Evolutionary conservation across 2,329 filamentous ascomycete genomes (phyloP).

Genomic region (Phialophora expanda): DNA sequence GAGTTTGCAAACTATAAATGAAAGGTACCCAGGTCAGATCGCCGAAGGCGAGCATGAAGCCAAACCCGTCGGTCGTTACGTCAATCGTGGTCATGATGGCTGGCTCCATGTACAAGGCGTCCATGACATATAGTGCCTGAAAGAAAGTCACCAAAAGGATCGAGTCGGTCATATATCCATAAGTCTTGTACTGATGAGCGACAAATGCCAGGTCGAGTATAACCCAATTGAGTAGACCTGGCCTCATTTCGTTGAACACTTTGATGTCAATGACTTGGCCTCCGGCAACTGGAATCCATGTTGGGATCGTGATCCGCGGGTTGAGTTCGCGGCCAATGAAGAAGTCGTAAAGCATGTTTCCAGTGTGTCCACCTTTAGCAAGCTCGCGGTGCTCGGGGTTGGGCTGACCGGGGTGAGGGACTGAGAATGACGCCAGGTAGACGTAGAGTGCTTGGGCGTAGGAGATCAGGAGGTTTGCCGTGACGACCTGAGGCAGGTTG

Average conservation of each 20-base stretch:
- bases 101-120: slow-evolving; percentile 84
- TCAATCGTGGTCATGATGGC: slow-evolving; percentile 93
- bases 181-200: slow-evolving; percentile 84
- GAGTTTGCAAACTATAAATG: slow-evolving; percentile 80
- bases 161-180: slow-evolving; percentile 82
- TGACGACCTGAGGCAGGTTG: slow-evolving; percentile 85
- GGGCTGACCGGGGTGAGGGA: slow-evolving; percentile 65
- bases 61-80: slow-evolving; percentile 89
- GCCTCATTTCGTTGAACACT: slow-evolving; percentile 85
- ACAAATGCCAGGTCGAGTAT: slow-evolving; percentile 83
- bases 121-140: slow-evolving; percentile 82
- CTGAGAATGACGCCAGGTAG: slow-evolving; percentile 80
- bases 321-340: slow-evolving; percentile 97
- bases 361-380: slow-evolving; percentile 78
- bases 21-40: slow-evolving; percentile 94
- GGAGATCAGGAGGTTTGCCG: slow-evolving; percentile 78
- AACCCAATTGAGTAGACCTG: slow-evolving; percentile 87
- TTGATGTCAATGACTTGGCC: slow-evolving; percentile 81
- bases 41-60: slow-evolving; percentile 92
- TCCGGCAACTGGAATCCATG: slow-evolving; percentile 72
- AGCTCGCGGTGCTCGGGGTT: slow-evolving; percentile 77
- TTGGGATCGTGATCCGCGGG: slow-evolving; percentile 68
- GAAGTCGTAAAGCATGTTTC: slow-evolving; percentile 91
- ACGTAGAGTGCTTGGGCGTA: slow-evolving; percentile 75
- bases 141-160: slow-evolving; percentile 78